Evolutionary conservation across 164 flowering plant species (phyloP), one percentile per base, ranked within the genome.

Genomic region (Berberis vulgaris): DNA sequence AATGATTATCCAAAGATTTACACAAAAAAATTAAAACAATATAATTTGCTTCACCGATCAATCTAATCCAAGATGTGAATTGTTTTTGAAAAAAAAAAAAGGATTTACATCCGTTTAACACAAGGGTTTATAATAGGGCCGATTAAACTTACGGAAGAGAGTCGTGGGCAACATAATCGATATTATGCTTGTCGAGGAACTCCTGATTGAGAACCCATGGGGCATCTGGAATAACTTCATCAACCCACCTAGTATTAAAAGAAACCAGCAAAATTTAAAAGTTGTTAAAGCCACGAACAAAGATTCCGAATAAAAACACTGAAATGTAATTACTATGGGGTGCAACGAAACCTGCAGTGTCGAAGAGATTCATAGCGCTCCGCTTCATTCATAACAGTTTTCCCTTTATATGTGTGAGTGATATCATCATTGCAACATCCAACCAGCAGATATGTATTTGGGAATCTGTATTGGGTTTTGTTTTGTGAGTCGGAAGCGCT

Each of bases 211-310:
- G 47, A 55, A 94, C 99, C 99, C 97, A 94, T 9, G 99, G 99
- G 2, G 99, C 99, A 80, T 89, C 90, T 38, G 99, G 96, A 72
- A 94, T 89, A 62, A 94, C 97, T 81, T 94, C 99, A 74, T 94
- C 97, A 54, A 94, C 99, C 99, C 99, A 94, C 81, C 97, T 94
- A 80, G 62, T 42, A 63, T 62, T 13, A 26, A 5, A 7, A 56
- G 12, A 41, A 41, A 57, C 44, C 13, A 57, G 8, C n/a, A 7
- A 52, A 11, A 1, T 26, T 26, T 26, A 26, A 26, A 26, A 26
- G 26, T 26, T 26, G 26, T 26, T 26, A 26, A 26, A 26, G 26
- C 26, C 26, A 26, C 26, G 26, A 26, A 26, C 26, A 26, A 26
- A 26, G 26, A 26, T 26, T 26, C 26, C 26, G 26, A 26, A 26